phyloP scores from a whole-genome alignment of 148 eudicot genomes.

The Diospyros lotus region DNA sequence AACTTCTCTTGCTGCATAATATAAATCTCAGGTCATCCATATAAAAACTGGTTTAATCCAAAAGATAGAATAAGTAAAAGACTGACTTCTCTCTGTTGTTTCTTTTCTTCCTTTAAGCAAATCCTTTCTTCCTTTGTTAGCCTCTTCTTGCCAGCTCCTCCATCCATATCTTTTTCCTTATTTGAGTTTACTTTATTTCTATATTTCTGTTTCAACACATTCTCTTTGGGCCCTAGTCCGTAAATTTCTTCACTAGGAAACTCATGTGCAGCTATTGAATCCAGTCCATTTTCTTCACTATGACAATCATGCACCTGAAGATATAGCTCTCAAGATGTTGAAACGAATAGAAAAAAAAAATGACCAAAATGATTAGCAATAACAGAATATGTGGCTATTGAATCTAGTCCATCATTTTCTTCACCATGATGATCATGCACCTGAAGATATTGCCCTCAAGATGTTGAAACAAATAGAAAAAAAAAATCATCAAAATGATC shows the following conservation, averaged over 20 bases:
- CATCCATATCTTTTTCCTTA: conserved; percentile 29
- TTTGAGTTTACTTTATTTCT: conserved; percentile 23
- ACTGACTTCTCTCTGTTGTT: conserved; percentile 61
- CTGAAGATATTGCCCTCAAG: conserved; percentile 23
- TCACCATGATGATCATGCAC: conserved; percentile 23
- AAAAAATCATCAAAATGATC: not conserved
- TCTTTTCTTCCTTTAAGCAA: conserved; percentile 58
- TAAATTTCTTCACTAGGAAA: conserved; percentile 27
- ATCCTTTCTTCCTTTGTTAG: conserved; percentile 53
- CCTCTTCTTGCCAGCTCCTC: conserved; percentile 30
- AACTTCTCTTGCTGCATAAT: conserved; percentile 58
- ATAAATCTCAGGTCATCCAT: conserved; percentile 11
- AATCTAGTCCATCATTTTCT: conserved; percentile 24
- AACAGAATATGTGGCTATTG: no score
- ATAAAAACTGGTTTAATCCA: not conserved
- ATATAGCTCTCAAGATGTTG: no score
- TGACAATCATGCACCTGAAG: no score
- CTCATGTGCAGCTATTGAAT: no score
- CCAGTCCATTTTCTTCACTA: no score
- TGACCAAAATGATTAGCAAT: no score
- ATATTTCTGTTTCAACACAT: conserved; percentile 15
- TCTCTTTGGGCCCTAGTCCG: conserved; percentile 13
- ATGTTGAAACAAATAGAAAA: not conserved
- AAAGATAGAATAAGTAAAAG: conserved; percentile 11
- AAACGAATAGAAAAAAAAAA: no score